phyloP scores from a whole-genome alignment of 768 basidiomycete genomes.

The Austroboletus eburneus region DNA sequence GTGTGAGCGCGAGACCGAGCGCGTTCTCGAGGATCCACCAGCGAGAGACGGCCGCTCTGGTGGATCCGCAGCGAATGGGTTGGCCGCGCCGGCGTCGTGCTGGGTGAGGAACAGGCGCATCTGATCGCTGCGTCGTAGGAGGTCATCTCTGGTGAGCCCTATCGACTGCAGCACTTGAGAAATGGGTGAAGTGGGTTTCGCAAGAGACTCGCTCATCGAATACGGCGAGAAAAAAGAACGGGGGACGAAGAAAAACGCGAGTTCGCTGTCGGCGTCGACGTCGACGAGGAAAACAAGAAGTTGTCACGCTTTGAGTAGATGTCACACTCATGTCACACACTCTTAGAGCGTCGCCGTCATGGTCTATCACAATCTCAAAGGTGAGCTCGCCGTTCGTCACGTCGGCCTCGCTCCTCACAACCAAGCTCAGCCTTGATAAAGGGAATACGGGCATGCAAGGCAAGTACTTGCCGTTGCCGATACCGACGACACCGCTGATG shows the following conservation, averaged over 20 bases:
- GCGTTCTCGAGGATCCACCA: conserved; percentile 38
- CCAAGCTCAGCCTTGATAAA: conserved; percentile 80
- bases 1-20: conserved; percentile 47
- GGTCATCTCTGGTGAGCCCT: conserved; percentile 74
- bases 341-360: conserved; percentile 34
- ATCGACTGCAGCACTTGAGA: conserved; percentile 67
- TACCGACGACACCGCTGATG: conserved; percentile 18
- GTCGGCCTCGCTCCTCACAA: conserved; percentile 18
- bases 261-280: conserved; percentile 21
- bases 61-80: conserved; percentile 36
- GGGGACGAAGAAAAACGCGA: conserved; percentile 1
- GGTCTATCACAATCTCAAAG: conserved; percentile 87
- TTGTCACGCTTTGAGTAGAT: conserved; percentile 16
- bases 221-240: neutral
- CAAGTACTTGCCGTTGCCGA: conserved; percentile 28
- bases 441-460: conserved; percentile 97
- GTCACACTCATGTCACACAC: conserved; percentile 25
- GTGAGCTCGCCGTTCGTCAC: conserved; percentile 34
- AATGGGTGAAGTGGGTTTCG: conserved; percentile 55
- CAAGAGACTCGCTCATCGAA: conserved; percentile 21
- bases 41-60: conserved; percentile 34
- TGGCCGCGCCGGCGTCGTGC: conserved; percentile 44
- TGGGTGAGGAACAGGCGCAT: conserved; percentile 76
- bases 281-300: conserved; percentile 15
- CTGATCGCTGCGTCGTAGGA: conserved; percentile 65